A percentile compares a stretch with the other conserved stretches of the same genome.
Conservation (phyloP, 1,139 yeast genomes). For the Geotrichum reessii region DNA sequence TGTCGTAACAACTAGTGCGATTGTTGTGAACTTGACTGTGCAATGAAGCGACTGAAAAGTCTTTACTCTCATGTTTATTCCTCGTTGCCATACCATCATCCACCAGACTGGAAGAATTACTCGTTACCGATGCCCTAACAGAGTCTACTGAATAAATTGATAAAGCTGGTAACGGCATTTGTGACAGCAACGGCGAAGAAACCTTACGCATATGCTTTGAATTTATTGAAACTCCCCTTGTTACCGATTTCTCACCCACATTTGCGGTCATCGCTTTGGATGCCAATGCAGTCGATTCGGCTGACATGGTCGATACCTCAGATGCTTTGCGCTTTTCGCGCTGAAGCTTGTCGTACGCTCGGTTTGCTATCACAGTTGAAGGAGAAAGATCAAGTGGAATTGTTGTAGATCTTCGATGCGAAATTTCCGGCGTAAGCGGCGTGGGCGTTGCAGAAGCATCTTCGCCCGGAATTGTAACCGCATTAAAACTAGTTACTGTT, state of each 20-base stretch:
- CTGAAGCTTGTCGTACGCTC: not conserved
- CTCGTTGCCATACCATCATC: not conserved
- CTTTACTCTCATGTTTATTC: not conserved
- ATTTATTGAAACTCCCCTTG: not conserved
- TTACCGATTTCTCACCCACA: not conserved
- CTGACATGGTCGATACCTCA: not conserved
- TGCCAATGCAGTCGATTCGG: not conserved
- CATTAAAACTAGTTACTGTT: not conserved
- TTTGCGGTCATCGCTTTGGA: not conserved
- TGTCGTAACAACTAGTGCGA: not conserved
- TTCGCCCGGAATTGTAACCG: not conserved
- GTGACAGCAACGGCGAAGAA: slow-evolving; percentile 16
- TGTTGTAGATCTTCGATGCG: not conserved
- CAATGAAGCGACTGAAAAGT: not conserved
- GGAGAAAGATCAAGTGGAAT: slow-evolving; percentile 6
- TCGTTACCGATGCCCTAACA: not conserved
- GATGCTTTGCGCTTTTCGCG: not conserved
- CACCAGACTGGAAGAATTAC: not conserved
- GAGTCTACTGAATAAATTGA: not conserved
- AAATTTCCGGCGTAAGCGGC: not conserved
- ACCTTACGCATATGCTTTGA: slow-evolving; percentile 12
- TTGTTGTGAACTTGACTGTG: not conserved
- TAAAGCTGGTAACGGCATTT: slow-evolving; percentile 15
- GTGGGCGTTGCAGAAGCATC: not conserved
- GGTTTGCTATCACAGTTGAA: slow-evolving; percentile 3